A percentile compares a stretch with the other conserved stretches of the same genome.
Conservation (phyloP, 768 basidiomycete species). For the Tylopilus plumbeoviolaceoides region DNA sequence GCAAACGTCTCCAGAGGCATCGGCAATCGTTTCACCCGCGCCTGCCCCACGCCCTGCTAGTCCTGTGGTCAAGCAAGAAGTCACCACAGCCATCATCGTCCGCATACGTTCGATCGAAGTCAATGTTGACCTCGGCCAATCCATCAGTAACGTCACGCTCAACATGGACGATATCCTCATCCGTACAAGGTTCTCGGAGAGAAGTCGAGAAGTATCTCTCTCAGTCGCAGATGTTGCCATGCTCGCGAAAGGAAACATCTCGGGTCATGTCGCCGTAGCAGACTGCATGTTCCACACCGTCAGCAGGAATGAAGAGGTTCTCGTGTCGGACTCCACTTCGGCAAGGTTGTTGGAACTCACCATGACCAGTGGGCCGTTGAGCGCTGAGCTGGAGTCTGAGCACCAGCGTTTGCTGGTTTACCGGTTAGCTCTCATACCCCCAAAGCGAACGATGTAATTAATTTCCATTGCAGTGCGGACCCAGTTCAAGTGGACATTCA, state of each 20-base stretch:
- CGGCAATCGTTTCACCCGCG: conserved; percentile 16
- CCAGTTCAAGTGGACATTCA: conserved; percentile 69
- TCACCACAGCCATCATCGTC: conserved; percentile 62
- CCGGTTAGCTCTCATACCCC: conserved; percentile 44
- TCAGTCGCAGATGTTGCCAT: conserved; percentile 52
- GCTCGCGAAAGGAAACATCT: conserved; percentile 62
- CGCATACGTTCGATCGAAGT: conserved; percentile 71
- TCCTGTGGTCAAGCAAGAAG: conserved; percentile 33
- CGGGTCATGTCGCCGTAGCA: conserved; percentile 63
- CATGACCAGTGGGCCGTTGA: conserved; percentile 69
- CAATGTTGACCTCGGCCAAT: conserved; percentile 80
- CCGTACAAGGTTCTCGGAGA: conserved; percentile 61
- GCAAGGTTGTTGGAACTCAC: conserved; percentile 66
- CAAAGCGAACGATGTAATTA: neutral
- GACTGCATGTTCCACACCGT: conserved; percentile 74
- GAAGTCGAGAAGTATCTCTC: conserved; percentile 60
- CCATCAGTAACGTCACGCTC: conserved; percentile 69
- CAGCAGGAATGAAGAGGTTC: conserved; percentile 47
- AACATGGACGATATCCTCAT: conserved; percentile 60
- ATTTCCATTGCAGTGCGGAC: conserved; percentile 52
- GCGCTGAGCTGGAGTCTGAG: conserved; percentile 69
- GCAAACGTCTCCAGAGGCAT: conserved; percentile 16
- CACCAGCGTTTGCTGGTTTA: conserved; percentile 71
- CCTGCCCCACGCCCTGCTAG: conserved; percentile 11
- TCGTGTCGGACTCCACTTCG: conserved; percentile 29